These are phyloP conservation scores for Penicillium diatomitis DNA, from an alignment of 495 filamentous ascomycete genomes.

Conservation along the genomic window DNA sequence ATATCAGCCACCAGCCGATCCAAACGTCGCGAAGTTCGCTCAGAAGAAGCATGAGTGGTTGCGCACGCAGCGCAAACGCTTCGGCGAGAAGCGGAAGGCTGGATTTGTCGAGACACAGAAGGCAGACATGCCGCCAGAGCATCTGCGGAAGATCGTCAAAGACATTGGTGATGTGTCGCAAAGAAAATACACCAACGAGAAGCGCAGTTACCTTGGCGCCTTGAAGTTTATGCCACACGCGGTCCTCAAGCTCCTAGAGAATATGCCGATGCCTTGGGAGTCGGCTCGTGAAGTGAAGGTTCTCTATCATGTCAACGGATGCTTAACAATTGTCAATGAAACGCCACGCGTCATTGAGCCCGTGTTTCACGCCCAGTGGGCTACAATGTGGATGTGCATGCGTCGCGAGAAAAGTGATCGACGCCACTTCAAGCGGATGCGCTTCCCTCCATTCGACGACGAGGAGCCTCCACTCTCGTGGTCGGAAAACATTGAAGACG, in stretches of 20 bases:
- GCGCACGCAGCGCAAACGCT: conserved; percentile 82
- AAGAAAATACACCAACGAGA: conserved; percentile 98
- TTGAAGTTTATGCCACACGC: conserved; percentile 99
- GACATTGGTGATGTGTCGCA: conserved; percentile 99
- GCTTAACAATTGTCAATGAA: conserved; percentile 95
- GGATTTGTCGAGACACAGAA: conserved; percentile 98
- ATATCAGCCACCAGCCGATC: conserved; percentile 74
- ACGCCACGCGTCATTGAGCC: conserved; percentile 95
- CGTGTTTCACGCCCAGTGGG: conserved; percentile 98
- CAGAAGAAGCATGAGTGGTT: conserved; percentile 99
- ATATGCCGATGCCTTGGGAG: conserved; percentile 99
- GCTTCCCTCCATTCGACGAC: conserved; percentile 97
- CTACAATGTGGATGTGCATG: conserved; percentile 99
- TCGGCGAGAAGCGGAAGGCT: conserved; percentile 92
- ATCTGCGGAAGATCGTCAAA: conserved; percentile 94
- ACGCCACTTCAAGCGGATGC: conserved; percentile 96
- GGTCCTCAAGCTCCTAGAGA: conserved; percentile 96
- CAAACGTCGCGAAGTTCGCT: conserved; percentile 86
- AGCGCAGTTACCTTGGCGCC: conserved; percentile 93
- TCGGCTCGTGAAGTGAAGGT: conserved; percentile 92
- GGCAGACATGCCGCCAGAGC: conserved; percentile 97
- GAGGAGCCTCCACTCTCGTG: conserved; percentile 96
- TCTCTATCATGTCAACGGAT: conserved; percentile 96
- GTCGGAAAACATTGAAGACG: conserved; percentile 98
- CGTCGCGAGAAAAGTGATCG: conserved; percentile 94